Conservation (phyloP, 192 early-diverging fungal genomes). For the Coemansia sp. region DNA sequence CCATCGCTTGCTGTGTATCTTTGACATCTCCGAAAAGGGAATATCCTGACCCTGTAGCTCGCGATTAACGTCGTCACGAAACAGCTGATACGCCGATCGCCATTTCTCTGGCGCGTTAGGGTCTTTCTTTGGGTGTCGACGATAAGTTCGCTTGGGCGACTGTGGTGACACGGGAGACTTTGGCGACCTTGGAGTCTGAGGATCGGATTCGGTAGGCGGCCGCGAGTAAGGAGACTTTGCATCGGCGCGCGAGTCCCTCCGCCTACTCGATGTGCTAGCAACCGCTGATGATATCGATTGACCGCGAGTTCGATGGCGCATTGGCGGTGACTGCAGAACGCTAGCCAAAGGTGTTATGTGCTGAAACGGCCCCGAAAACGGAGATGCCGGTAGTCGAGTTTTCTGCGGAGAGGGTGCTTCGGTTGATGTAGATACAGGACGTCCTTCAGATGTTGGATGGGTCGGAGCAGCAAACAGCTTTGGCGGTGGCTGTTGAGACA, state of each 20-base stretch:
- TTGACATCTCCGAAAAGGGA: slow-evolving; percentile 52
- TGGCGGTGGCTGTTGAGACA: background rate
- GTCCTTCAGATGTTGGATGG: background rate
- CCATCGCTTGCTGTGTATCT: slow-evolving; percentile 52
- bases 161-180: slow-evolving; percentile 14
- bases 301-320: slow-evolving; percentile 29
- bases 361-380: slow-evolving; percentile 17
- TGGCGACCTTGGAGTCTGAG: slow-evolving; percentile 3
- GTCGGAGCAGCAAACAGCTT: background rate
- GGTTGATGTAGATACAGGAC: slow-evolving; percentile 17
- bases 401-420: slow-evolving; percentile 26
- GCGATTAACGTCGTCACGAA: slow-evolving; percentile 50
- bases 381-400: slow-evolving; percentile 3
- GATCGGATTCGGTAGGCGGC: slow-evolving; percentile 12
- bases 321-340: slow-evolving; percentile 6
- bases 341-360: slow-evolving; percentile 9
- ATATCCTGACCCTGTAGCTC: slow-evolving; percentile 45
- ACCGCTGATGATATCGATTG: slow-evolving; percentile 35
- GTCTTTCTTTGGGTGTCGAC: slow-evolving; percentile 51
- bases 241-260: slow-evolving; percentile 31
- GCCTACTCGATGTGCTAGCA: slow-evolving; percentile 13
- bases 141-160: slow-evolving; percentile 40
- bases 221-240: slow-evolving; percentile 30
- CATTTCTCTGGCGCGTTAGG: slow-evolving; percentile 51
- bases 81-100: slow-evolving; percentile 54